Conservation (phyloP, 1,284 basidiomycete species). For the Moesziomyces sp. region DNA sequence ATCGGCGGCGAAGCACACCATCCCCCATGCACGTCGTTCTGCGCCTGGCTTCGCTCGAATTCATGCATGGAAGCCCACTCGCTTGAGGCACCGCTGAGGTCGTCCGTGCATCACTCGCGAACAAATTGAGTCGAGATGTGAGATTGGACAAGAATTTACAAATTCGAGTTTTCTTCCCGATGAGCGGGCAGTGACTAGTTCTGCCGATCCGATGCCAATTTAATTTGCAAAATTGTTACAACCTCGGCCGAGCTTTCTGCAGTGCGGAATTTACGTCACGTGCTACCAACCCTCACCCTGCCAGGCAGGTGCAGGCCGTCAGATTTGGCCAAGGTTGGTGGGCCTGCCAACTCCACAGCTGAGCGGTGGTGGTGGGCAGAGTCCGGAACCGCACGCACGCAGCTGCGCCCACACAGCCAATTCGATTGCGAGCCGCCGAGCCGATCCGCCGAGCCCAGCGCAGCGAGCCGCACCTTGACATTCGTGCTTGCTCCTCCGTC, state of each 20-base stretch:
- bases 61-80: not conserved
- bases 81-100: no score
- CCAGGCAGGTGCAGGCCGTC: not conserved
- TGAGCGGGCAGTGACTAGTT: no score
- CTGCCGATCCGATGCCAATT: not conserved
- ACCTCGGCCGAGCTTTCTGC: not conserved
- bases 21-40: not conserved
- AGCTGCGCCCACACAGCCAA: not conserved
- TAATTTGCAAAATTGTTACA: not conserved
- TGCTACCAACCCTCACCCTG: not conserved
- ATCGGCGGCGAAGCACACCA: no score
- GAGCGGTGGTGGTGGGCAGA: not conserved
- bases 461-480: constrained; percentile 12
- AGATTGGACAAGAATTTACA: not conserved
- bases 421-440: not conserved
- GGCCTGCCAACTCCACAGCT: not conserved
- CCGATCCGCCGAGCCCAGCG: not conserved
- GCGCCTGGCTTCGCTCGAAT: not conserved
- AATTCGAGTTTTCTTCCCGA: no score
- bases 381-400: not conserved
- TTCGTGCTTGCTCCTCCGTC: constrained; percentile 28
- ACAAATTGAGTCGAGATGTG: not conserved
- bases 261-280: not conserved
- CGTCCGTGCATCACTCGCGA: no score
- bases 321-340: not conserved